Base-by-base conservation (phyloP, 768 basidiomycete genomes). In the Kwoniella mangroviensis region DNA sequence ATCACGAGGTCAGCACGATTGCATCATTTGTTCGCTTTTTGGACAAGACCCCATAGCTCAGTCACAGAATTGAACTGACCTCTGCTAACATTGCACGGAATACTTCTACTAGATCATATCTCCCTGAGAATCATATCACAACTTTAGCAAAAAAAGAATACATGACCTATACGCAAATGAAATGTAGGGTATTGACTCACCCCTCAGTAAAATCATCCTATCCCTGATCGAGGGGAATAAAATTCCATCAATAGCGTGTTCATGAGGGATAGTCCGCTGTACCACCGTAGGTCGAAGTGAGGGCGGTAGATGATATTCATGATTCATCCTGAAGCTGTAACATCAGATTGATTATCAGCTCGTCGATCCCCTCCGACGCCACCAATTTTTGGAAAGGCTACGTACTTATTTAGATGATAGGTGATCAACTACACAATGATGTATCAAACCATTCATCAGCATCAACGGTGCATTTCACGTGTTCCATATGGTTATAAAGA, bases 191-290 rank as follows among this genome's bases (percentile, higher is more conserved):
- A n/a, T n/a, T n/a, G 21, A 81, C 86, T 62, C 80, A 90, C 94
- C 91, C 85, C 93, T 87, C 42, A 93, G 84, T 19, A 96, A 85
- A 75, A 98, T 97, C 87, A 96, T 91, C 42, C 93, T 88, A 76
- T 97, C 94, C 43, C 95, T 88, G 66, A 98, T 85, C 75, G 93
- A 91, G 57, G 95, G 92, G 83, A 94, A 92, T 68, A 93, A 87
- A 57, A 97, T 89, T 55, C 90, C 89, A 81, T 97, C 94, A 75
- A 97, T 93, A n/a, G 91, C 87, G 74, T 92, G 91, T 81, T 95
- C 94, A 79, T 97, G 94, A 55, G 93, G 90, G 42, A 97, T 85
- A 57, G 82, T 91, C 87, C 90, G 89, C 84, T 98, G 95, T 13
- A 94, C 89, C n/a, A 91, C 84, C 4, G 94, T 94, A 1, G 94